phyloP scores from a whole-genome alignment of 2,329 filamentous ascomycete species.

The Ophiostoma australiae region DNA sequence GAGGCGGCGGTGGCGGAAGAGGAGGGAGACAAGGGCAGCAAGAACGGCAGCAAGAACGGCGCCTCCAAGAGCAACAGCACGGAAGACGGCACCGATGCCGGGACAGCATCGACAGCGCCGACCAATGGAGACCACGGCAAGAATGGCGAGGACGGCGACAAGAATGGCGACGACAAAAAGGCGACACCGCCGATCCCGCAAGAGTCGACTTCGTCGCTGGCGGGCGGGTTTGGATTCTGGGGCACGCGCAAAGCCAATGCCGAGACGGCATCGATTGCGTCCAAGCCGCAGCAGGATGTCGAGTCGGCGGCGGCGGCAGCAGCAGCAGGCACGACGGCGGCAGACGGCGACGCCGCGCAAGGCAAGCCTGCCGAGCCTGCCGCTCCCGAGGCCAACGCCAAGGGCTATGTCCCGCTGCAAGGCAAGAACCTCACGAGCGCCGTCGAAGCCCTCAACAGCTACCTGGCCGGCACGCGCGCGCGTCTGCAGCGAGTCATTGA shows the following conservation, averaged over 20 bases:
- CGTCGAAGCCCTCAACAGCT: constrained; percentile 77
- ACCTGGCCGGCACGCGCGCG: constrained; percentile 77
- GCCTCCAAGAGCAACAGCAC: constrained; percentile 10
- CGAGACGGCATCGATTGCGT: constrained; percentile 57
- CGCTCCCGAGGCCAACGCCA: not conserved
- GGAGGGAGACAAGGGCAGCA: not conserved
- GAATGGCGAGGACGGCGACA: constrained; percentile 23
- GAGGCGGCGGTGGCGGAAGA: constrained; percentile 30
- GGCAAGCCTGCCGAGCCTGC: not conserved
- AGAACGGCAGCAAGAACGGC: constrained; percentile 29
- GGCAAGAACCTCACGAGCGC: constrained; percentile 81
- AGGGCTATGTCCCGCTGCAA: constrained; percentile 44
- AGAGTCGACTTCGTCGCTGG: constrained; percentile 36
- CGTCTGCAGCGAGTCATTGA: constrained; percentile 59
- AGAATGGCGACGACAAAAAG: constrained; percentile 26
- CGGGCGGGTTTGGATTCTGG: constrained; percentile 43
- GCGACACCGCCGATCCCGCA: constrained; percentile 22
- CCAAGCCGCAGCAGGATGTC: constrained; percentile 43
- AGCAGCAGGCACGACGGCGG: constrained; percentile 33
- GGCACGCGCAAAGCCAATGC: constrained; percentile 44
- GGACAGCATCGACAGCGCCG: not conserved
- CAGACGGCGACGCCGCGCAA: constrained; percentile 31
- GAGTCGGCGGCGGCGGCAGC: constrained; percentile 30
- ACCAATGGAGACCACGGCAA: constrained; percentile 1
- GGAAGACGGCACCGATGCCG: constrained; percentile 3